Base-by-base conservation (phyloP, 495 filamentous ascomycete species). In the Talaromyces wortmannii region DNA sequence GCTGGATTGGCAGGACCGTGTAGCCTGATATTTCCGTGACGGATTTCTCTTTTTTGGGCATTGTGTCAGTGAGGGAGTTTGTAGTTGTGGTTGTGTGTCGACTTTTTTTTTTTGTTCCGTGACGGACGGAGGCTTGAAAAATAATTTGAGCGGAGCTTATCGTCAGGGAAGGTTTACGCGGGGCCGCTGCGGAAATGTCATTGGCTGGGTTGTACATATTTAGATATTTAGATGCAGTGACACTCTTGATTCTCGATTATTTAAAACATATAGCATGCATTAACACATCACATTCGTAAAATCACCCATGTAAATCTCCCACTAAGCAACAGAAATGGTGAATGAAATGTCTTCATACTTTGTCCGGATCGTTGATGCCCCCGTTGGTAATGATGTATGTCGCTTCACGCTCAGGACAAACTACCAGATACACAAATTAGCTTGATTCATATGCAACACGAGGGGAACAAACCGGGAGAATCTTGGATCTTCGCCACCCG, bases 401-500 rank as follows among this genome's bases (percentile, higher is more conserved):
- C 11, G 88, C 87, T 67, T 91, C 88, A 16, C 80, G 76, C 65
- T 91, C 88, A 32, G 88, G 84, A 57, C 85, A 89, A 61, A 90
- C 87, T 82, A 2, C 36, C 12, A 45, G 8, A 42, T 7, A 17
- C 10, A 6, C 46, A 29, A 50, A 13, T 16, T 10, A 32, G 0
- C n/a, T 15, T n/a, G 7, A 3, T 11, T 30, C 29, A 13, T 18
- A 45, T 5, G 45, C 50, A 48, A 0, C 4, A 45, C 33, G 46
- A 50, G 10, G 0, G 48, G 10, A 49, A 69, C 76, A 51, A 63
- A 87, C 84, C 85, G 40, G 85, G 86, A 2, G 86, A 89, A 64
- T 91, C 88, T 59, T 87, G 82, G 51, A 91, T 84, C 71, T 90
- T 91, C 5, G 88, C 88, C 50, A 91, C 87, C 18, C 88, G 79